Percentiles rank a stretch among this genome's conserved stretches.
Evolutionary conservation across 345 rosid genomes (phyloP).

Genomic region (Aegle marmelos): DNA sequence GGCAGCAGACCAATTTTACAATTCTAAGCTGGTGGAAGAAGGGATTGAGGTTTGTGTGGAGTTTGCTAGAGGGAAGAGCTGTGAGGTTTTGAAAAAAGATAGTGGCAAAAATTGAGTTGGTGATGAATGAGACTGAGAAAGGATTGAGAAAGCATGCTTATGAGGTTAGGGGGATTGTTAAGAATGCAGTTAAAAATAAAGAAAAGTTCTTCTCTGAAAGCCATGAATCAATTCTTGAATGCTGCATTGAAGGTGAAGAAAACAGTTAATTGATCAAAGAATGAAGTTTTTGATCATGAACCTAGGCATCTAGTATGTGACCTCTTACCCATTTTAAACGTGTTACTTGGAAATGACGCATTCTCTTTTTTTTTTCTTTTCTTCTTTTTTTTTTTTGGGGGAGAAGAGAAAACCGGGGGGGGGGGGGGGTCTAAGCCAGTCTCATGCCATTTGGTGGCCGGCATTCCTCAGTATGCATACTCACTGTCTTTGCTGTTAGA

Average conservation of each 20-base stretch:
- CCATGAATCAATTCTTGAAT: slow-evolving; percentile 34
- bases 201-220: slow-evolving; percentile 26
- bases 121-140: slow-evolving; percentile 43
- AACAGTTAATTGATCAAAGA: slow-evolving; percentile 6
- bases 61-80: slow-evolving; percentile 22
- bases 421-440: no score
- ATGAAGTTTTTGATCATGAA: background rate
- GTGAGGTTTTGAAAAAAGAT: slow-evolving; percentile 34
- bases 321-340: no score
- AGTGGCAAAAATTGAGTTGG: slow-evolving; percentile 43
- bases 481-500: no score
- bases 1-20: slow-evolving; percentile 29
- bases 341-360: no score
- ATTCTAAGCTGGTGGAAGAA: slow-evolving; percentile 27
- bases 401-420: no score
- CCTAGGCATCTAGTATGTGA: slow-evolving; percentile 10
- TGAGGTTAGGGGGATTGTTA: slow-evolving; percentile 32
- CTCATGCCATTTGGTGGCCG: no score
- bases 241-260: slow-evolving; percentile 20
- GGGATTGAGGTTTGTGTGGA: slow-evolving; percentile 27
- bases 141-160: slow-evolving; percentile 49
- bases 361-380: no score
- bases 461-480: no score
- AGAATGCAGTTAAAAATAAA: slow-evolving; percentile 28
- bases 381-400: no score